These are phyloP conservation scores for Corrigiola litoralis DNA, from an alignment of 179 eudicot species.

Conservation along the genomic window DNA sequence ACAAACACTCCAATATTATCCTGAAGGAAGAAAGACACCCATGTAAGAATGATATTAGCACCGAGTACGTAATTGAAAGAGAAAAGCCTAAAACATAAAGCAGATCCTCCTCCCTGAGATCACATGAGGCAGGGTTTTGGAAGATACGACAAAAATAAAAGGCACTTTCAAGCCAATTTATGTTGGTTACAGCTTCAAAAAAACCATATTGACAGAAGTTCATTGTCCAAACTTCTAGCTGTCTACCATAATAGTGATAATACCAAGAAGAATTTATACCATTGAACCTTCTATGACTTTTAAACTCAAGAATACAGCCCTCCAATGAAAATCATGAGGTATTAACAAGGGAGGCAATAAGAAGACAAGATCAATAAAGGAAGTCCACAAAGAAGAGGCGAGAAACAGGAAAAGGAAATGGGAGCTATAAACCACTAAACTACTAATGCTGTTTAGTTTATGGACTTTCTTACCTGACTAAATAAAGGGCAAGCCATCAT, in stretches of 20 bases:
- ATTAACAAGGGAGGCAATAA: no score
- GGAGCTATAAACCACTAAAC: no score
- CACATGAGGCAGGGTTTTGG: background rate
- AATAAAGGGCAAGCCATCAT: no score
- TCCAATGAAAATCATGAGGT: no score
- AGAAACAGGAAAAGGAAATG: no score
- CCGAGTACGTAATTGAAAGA: background rate
- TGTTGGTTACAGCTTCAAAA: background rate
- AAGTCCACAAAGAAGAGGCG: no score
- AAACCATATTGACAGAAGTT: no score
- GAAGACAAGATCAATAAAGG: no score
- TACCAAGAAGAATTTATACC: background rate
- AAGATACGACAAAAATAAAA: background rate
- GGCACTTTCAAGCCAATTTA: background rate
- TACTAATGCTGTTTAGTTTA: no score
- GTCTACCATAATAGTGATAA: background rate
- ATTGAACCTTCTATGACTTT: no score
- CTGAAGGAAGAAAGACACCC: slow-evolving; percentile 35
- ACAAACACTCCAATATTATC: slow-evolving; percentile 96
- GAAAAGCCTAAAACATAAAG: background rate
- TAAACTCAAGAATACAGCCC: no score
- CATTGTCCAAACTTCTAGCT: background rate
- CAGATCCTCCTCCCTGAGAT: background rate
- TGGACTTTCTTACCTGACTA: no score
- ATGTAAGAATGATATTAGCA: slow-evolving; percentile 13